Conservation (phyloP, 2,329 filamentous ascomycete species). For the Diaporthe amygdali region DNA sequence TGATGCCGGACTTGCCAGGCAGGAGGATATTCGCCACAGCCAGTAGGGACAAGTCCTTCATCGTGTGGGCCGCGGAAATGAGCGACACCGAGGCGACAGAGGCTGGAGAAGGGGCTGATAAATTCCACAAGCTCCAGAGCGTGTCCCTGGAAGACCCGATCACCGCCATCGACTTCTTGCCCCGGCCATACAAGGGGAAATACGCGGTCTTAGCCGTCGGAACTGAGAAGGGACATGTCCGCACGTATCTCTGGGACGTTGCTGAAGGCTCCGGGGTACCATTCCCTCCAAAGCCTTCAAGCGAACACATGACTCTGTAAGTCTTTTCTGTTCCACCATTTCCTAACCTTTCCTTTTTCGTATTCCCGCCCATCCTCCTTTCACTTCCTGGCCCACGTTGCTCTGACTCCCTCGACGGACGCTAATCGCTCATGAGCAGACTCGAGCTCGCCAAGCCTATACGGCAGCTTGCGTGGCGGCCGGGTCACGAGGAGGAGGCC, state of each 20-base stretch:
- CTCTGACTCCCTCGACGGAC: background rate
- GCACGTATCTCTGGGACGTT: constrained; percentile 46
- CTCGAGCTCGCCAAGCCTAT: constrained; percentile 68
- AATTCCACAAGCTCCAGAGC: background rate
- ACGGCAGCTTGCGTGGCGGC: constrained; percentile 73
- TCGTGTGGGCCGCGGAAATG: constrained; percentile 63
- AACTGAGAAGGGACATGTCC: constrained; percentile 58
- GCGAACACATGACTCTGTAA: constrained; percentile 11
- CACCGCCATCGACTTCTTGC: constrained; percentile 73
- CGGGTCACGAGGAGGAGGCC: constrained; percentile 39
- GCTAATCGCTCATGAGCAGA: constrained; percentile 35
- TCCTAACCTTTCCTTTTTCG: background rate
- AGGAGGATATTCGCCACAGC: constrained; percentile 78
- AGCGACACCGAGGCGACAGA: constrained; percentile 49
- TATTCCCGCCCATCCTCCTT: background rate
- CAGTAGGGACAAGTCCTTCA: constrained; percentile 85
- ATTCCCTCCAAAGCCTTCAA: constrained; percentile 45
- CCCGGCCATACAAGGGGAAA: constrained; percentile 35
- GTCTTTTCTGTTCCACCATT: background rate
- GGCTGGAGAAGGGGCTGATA: background rate
- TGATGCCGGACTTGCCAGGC: constrained; percentile 38
- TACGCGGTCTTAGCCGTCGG: constrained; percentile 58
- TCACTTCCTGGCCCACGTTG: background rate
- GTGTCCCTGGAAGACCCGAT: constrained; percentile 56
- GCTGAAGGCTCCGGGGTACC: constrained; percentile 37